A percentile compares a stretch with the other conserved stretches of the same genome.
Conservation (phyloP, 2,329 filamentous ascomycete genomes). For the Aspergillus aculeatinus region DNA sequence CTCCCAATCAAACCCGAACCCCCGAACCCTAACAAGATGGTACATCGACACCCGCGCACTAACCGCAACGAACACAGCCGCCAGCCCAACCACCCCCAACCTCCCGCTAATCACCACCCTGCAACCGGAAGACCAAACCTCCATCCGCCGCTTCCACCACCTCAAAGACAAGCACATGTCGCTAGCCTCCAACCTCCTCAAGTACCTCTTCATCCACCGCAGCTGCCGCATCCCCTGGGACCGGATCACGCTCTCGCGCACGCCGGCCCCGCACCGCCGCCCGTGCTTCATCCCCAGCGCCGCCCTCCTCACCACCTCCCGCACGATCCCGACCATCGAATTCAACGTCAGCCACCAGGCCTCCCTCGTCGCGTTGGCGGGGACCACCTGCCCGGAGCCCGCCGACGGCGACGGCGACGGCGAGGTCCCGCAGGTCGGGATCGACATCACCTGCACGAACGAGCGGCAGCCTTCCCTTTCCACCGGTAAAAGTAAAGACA, state of each 20-base stretch:
- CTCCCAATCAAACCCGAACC: no score
- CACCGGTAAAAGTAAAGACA: conserved; percentile 47
- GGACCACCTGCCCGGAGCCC: conserved; percentile 36
- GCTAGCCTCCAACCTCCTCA: conserved; percentile 60
- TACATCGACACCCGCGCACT: conserved; percentile 45
- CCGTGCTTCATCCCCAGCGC: conserved; percentile 54
- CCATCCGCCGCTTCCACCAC: conserved; percentile 51
- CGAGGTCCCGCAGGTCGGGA: conserved; percentile 48
- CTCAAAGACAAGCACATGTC: conserved; percentile 60
- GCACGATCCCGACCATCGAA: conserved; percentile 44
- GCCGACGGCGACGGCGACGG: neutral
- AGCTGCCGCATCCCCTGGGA: conserved; percentile 57
- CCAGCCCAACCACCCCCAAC: conserved; percentile 3
- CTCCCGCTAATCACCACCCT: conserved; percentile 45
- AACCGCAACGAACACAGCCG: conserved; percentile 22
- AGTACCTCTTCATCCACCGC: conserved; percentile 59
- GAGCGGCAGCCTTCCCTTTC: conserved; percentile 40
- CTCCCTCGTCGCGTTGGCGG: conserved; percentile 60
- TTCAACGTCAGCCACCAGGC: conserved; percentile 68
- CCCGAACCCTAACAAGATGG: conserved; percentile 36
- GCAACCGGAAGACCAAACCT: conserved; percentile 50
- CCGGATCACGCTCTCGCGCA: conserved; percentile 54
- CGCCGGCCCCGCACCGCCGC: conserved; percentile 47
- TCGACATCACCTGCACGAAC: conserved; percentile 64
- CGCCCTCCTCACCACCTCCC: conserved; percentile 3